Evolutionary conservation across 306 rosid species (phyloP), one percentile per base, ranked within the genome.

Genomic region (Abrus pulchellus): DNA sequence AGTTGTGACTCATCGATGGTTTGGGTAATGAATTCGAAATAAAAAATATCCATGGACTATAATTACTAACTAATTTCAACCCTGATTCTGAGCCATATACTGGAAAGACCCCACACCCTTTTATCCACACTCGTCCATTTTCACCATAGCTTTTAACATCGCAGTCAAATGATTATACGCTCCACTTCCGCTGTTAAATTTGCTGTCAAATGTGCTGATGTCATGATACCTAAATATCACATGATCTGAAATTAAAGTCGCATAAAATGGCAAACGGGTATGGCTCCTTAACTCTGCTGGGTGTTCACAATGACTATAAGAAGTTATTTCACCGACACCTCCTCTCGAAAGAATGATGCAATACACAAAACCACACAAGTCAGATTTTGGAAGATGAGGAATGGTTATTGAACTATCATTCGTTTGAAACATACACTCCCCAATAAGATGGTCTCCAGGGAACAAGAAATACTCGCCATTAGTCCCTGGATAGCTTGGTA

Each of bases 91-190:
- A 57, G 3, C 1, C n/a, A 75, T 75, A 44, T 13, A 75, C 56
- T 7, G 47, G 69, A 27, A 4, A 1, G 9, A 60, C 56, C 47
- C 70, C 79, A 59, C 79, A 75, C 41, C 47, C 67, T 27, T 73
- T 56, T 44, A 74, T 41, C 68, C 28, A 7, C n/a, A 10, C 4
- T 38, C 4, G 41, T 34, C 3, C 38, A 34, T 34, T 4, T 34
- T 34, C 38, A 34, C 4, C 3, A 2, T 1, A 1, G 2, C 10
- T 5, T 12, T 5, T 20, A 13, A 4, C n/a, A 6, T 0, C 1
- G 38, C 1, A 3, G 12, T 1, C 4, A 20, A 55, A 20, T 7
- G 61, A 55, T 7, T 33, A 55, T 55, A 7, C 32, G 2, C 12
- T 56, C 27, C 5, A n/a, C n/a, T n/a, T n/a, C n/a, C n/a, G n/a